Base-by-base conservation (phyloP, 1,139 yeast species). In the Blastobotrys petasosporus region DNA sequence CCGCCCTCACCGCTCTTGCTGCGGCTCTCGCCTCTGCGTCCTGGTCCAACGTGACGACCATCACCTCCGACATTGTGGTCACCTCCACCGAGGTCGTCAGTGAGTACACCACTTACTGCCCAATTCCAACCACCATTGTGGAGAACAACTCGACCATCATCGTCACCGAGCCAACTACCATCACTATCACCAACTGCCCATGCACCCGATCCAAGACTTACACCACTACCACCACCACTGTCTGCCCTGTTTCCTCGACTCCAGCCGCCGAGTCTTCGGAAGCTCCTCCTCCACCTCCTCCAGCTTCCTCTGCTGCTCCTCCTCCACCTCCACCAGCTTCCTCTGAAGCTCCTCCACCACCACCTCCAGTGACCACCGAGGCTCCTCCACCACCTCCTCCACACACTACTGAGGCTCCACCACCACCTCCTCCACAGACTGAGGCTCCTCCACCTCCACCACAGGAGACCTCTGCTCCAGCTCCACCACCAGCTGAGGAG, bases 351-450 rank as follows among this genome's bases (percentile, higher is more conserved):
- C 54, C 62, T 50, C 54, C 50, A 67, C 71, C 52, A 64, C 62
- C 62, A 62, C 69, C 49, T 71, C 68, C 53, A 60, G 72, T 48
- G 64, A 54, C 52, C 65, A 74, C 54, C 66, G 71, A 54, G 68
- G 73, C 53, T 54, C 69, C 47, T 70, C 74, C 54, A 59, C 68
- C 61, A 69, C 71, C 53, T 62, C 67, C 64, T 67, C n/a, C n/a
- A n/a, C n/a, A n/a, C n/a, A 73, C 64, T 70, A 71, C 37, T 82
- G 87, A 70, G 76, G 84, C 55, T 65, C 80, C 55, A 73, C 78
- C 57, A 68, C 70, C 50, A 63, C 68, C 49, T 64, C 70, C 59
- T 64, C 76, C 50, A 66, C 63, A 46, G 65, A 70, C 63, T 64
- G 67, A 62, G 54, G 56, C 60, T 43, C 53, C 39, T 34, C 34